Evolutionary conservation across 176 grass and related monocot genomes (phyloP), one percentile per base, ranked within the genome.

Genomic region (Elaeis guineensis): DNA sequence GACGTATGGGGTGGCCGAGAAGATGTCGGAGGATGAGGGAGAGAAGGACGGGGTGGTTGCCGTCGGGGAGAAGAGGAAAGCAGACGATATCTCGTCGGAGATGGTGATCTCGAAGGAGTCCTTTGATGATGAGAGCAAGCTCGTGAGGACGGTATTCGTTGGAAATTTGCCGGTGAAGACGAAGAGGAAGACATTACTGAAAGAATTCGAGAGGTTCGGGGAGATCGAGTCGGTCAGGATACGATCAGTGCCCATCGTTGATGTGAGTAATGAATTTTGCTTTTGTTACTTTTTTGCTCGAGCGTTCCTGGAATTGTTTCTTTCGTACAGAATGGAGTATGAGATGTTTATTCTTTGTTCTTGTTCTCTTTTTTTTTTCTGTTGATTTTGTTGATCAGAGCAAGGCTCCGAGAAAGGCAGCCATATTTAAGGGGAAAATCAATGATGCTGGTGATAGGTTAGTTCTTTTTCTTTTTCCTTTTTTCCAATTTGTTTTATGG

Each of bases 61-160:
- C 0, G 67, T 92, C 49, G 87, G 84, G 0, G 58, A 67, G 52
- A 98, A 92, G 87, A 86, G 87, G 78, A 92, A 92, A 71, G 76
- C 76, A 51, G 73, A 89, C 49, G 70, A 80, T 3, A 52, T 28
- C 0, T 75, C 25, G 16, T 75, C 64, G 2, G 72, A 70, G 3
- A 78, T 60, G 17, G n/a, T 9, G 2, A 71, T 52, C 4, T 26
- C 22, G 0, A 73, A 80, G 0, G 87, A 83, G 17, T 54, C 87
- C 15, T 97, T 88, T 20, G 92, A 89, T 52, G 87, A 98, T 39
- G 87, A 92, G 69, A 67, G 62, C 66, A 98, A 98, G 73, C 70
- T 98, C 48, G 52, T 89, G 21, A 76, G 87, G 72, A 98, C 93
- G 25, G 73, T 98, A 11, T 98, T 98, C 77, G 93, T 92, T 17